phyloP scores from a whole-genome alignment of 2,329 filamentous ascomycete species.

The Aspergillus sp. region DNA sequence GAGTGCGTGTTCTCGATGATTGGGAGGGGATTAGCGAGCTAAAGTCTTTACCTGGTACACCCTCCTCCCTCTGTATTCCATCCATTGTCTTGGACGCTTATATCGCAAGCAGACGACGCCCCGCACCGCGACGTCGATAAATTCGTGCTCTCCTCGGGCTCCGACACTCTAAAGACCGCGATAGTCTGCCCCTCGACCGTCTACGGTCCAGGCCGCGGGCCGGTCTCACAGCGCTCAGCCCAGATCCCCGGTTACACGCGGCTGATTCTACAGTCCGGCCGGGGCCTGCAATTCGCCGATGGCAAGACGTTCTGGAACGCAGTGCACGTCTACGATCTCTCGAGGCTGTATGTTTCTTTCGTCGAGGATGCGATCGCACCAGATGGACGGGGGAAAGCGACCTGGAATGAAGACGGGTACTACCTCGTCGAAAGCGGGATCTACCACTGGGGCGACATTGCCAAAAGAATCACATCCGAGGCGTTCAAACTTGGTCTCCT shows the following conservation, averaged over 20 bases:
- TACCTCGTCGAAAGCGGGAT: constrained; percentile 7
- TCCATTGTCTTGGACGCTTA: no score
- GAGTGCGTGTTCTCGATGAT: neutral
- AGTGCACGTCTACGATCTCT: neutral
- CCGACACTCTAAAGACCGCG: neutral
- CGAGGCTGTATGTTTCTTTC: neutral
- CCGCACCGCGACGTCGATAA: neutral
- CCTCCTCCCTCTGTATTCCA: neutral
- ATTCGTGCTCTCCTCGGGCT: neutral
- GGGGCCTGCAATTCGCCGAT: neutral
- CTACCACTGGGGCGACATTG: constrained; percentile 1
- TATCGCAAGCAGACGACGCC: neutral
- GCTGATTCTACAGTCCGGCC: neutral
- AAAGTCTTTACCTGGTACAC: neutral
- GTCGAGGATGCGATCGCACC: neutral
- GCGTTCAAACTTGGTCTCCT: neutral
- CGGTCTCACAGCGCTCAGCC: neutral
- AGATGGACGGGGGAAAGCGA: neutral
- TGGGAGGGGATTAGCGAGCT: constrained; percentile 1
- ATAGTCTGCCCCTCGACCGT: constrained; percentile 2
- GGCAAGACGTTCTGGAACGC: neutral
- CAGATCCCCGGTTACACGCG: neutral
- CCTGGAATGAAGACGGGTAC: constrained; percentile 1
- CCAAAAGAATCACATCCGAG: neutral
- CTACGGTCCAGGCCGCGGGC: neutral